Percentiles rank a stretch among this genome's conserved stretches.
These are phyloP conservation scores for Cutaneotrichosporon cavernicola DNA, from an alignment of 1,284 basidiomycete genomes.

Conservation along the genomic window DNA sequence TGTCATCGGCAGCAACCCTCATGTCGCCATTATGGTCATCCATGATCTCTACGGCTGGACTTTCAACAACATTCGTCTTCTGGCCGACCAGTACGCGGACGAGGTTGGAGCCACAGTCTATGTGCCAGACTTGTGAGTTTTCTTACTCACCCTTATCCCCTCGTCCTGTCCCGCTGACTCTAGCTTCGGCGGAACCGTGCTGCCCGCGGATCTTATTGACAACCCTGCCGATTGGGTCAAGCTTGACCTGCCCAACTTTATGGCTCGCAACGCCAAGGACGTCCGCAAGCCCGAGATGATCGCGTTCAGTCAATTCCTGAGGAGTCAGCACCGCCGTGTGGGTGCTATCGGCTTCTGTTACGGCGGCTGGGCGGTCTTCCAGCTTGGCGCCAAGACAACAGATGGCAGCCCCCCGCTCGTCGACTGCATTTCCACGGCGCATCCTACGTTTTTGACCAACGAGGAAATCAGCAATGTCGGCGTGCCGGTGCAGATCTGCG, in stretches of 20 bases:
- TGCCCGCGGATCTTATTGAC: too few species aligned
- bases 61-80: too few species aligned
- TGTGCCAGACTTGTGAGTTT: too few species aligned
- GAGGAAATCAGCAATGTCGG: slow-evolving; percentile 6
- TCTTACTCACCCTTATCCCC: too few species aligned
- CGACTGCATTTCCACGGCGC: neutral
- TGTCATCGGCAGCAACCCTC: too few species aligned
- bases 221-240: too few species aligned
- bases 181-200: too few species aligned
- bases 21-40: too few species aligned
- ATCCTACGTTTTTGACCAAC: neutral
- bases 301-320: neutral
- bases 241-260: slow-evolving; percentile 3
- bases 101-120: too few species aligned
- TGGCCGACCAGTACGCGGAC: too few species aligned
- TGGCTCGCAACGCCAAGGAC: slow-evolving; percentile 3
- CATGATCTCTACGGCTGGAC: too few species aligned
- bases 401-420: slow-evolving; percentile 5
- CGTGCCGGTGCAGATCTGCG: slow-evolving; percentile 8
- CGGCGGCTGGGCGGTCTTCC: slow-evolving; percentile 6
- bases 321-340: slow-evolving; percentile 3
- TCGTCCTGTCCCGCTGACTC: too few species aligned
- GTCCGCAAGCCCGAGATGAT: slow-evolving; percentile 7
- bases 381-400: slow-evolving; percentile 1
- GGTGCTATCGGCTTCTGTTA: slow-evolving; percentile 5